Percentiles rank a stretch among this genome's conserved stretches.
Evolutionary conservation across 148 eudicot species (phyloP).

Genomic region (Dysphania ambrosioides): DNA sequence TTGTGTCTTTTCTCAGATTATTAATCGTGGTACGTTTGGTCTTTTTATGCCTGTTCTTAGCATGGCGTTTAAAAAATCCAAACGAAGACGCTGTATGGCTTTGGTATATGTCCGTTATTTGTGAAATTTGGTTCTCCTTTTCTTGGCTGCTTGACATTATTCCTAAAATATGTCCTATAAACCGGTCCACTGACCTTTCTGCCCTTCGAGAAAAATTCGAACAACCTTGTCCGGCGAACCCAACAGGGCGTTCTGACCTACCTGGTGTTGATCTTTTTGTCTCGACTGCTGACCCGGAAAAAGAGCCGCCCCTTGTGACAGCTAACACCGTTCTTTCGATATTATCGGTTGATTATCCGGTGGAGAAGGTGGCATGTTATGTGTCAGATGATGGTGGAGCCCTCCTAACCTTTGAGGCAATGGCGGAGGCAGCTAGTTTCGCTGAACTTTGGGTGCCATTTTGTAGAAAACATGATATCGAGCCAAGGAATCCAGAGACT

Average conservation of each 20-base stretch:
- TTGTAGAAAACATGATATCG: conserved; percentile 82
- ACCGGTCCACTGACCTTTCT: conserved; percentile 54
- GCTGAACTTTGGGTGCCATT: conserved; percentile 93
- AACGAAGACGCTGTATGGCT: conserved; percentile 79
- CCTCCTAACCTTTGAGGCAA: conserved; percentile 71
- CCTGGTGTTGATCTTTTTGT: conserved; percentile 84
- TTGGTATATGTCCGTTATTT: conserved; percentile 70
- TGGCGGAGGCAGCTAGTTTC: conserved; percentile 89
- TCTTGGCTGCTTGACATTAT: conserved; percentile 86
- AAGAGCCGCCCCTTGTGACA: conserved; percentile 76
- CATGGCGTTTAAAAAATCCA: conserved; percentile 69
- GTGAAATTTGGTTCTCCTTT: conserved; percentile 81
- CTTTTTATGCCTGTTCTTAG: conserved; percentile 49
- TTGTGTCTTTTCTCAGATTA: conserved; percentile 31
- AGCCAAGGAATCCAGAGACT: conserved; percentile 79
- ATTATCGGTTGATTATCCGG: conserved; percentile 71
- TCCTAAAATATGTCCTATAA: conserved; percentile 71
- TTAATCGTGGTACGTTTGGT: conserved; percentile 46
- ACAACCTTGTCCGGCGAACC: conserved; percentile 62
- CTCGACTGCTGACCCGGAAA: conserved; percentile 87
- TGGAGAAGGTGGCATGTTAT: conserved; percentile 72
- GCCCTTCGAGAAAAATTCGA: conserved; percentile 73
- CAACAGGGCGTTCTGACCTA: conserved; percentile 81
- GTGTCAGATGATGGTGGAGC: conserved; percentile 91
- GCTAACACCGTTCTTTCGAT: conserved; percentile 89